These are phyloP conservation scores for Colletotrichum melonis DNA, from an alignment of 2,329 filamentous ascomycete genomes.

Conservation along the genomic window DNA sequence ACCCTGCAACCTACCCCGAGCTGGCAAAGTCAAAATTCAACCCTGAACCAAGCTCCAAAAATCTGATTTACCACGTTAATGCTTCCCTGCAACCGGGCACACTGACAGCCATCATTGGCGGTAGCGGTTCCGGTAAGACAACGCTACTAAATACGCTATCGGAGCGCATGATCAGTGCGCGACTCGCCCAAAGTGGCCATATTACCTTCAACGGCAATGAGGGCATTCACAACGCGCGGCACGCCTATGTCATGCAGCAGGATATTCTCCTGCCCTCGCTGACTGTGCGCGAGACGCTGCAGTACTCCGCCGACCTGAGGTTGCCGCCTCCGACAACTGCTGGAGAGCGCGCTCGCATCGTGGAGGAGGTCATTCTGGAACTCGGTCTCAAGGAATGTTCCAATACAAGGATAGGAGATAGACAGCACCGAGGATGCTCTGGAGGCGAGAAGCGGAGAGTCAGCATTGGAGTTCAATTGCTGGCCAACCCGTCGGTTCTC, in stretches of 20 bases:
- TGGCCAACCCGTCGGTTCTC: slow-evolving; percentile 82
- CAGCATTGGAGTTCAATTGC: slow-evolving; percentile 81
- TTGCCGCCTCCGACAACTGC: slow-evolving; percentile 71
- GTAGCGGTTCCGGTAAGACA: slow-evolving; percentile 80
- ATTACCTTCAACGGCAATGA: slow-evolving; percentile 71
- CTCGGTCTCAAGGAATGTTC: slow-evolving; percentile 82
- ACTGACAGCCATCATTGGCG: slow-evolving; percentile 80
- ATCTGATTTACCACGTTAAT: slow-evolving; percentile 71
- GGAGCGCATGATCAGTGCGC: slow-evolving; percentile 70
- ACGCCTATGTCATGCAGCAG: slow-evolving; percentile 81
- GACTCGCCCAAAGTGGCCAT: slow-evolving; percentile 63
- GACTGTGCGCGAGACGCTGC: slow-evolving; percentile 80
- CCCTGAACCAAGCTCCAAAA: slow-evolving; percentile 54
- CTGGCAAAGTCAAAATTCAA: slow-evolving; percentile 51
- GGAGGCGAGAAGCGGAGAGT: slow-evolving; percentile 83
- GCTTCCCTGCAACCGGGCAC: slow-evolving; percentile 74
- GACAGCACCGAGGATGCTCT: slow-evolving; percentile 79
- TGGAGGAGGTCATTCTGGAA: slow-evolving; percentile 82
- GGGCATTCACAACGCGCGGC: slow-evolving; percentile 65
- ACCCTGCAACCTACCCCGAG: slow-evolving; percentile 58
- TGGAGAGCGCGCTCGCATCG: slow-evolving; percentile 70
- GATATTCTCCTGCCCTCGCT: slow-evolving; percentile 79
- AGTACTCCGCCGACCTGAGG: slow-evolving; percentile 78
- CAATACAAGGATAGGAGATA: slow-evolving; percentile 78
- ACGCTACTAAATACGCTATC: slow-evolving; percentile 78